Base-by-base conservation (phyloP, 2,329 filamentous ascomycete genomes). In the Fusarium napiforme region DNA sequence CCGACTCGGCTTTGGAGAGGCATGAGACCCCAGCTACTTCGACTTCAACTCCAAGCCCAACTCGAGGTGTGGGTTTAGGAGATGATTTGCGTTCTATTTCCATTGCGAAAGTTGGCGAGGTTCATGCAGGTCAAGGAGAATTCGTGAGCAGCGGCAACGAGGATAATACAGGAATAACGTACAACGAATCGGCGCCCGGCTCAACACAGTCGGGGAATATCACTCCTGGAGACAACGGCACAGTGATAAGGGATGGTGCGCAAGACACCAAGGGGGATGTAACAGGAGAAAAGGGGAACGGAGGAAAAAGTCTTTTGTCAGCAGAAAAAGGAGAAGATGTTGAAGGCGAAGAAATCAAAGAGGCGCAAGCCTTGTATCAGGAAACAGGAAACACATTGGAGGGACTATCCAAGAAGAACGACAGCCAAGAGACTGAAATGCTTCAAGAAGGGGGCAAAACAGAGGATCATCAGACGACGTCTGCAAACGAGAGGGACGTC, bases 1-100 rank as follows among this genome's bases (percentile, higher is more conserved):
- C 67, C n/a, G 60, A 73, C 23, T 60, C 68, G 7, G 47, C 64
- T 30, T 34, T 62, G 59, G 74, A 61, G 28, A 76, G 46, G 56
- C 71, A 60, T 42, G 67, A 73, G 46, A 52, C 72, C 14, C 72
- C 72, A 19, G 59, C 69, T 40, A 75, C 72, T 45, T 75, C 72
- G 9, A 75, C 72, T 39, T 62, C 67, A 18, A 60, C 52, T 11
- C 62, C 65, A 49, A 75, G 65, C 23, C 69, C 60, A 37, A 66
- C 45, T 16, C 56, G 66, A 57, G 59, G 39, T 26, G 43, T 30
- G 30, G 64, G 59, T 28, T 40, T 60, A 15, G 39, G 49, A 21
- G 56, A 58, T n/a, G 67, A 42, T 12, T 23, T 37, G 21, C 46
- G 58, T 43, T 50, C 30, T 16, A 58, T 37, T 40, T 30, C 39